phyloP scores from a whole-genome alignment of 805 yeast species.

The Candida stauntonica region DNA sequence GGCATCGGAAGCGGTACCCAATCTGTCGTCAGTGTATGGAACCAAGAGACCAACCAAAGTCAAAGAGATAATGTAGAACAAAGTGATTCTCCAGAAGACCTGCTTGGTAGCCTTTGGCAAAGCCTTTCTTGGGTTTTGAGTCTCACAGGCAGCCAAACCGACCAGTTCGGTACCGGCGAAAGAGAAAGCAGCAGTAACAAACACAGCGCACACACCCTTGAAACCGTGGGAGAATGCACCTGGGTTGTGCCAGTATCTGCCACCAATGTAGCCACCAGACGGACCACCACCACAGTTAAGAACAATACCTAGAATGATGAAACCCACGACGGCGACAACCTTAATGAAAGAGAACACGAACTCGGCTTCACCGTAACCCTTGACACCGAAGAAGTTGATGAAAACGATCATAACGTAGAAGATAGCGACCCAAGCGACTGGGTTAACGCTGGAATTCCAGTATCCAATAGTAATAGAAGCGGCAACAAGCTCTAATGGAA shows the following conservation, averaged over 20 bases:
- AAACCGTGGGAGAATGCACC: constrained; percentile 60
- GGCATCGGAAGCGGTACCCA: constrained; percentile 57
- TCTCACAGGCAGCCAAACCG: constrained; percentile 50
- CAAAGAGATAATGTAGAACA: constrained; percentile 54
- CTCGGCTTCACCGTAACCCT: constrained; percentile 51
- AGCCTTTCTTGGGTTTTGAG: constrained; percentile 49
- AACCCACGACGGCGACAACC: constrained; percentile 55
- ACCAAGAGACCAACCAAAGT: constrained; percentile 59
- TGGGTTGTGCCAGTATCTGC: constrained; percentile 42
- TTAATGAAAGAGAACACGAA: constrained; percentile 63
- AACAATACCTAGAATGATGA: constrained; percentile 49
- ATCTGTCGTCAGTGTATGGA: constrained; percentile 44
- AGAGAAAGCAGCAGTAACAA: constrained; percentile 60
- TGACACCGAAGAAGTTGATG: constrained; percentile 51
- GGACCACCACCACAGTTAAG: constrained; percentile 59
- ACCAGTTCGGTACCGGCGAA: constrained; percentile 66
- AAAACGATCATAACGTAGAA: constrained; percentile 42
- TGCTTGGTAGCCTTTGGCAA: constrained; percentile 54
- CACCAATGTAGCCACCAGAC: constrained; percentile 42
- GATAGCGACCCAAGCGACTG: constrained; percentile 45
- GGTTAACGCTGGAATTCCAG: constrained; percentile 42
- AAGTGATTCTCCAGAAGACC: constrained; percentile 50
- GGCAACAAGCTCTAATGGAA: constrained; percentile 49
- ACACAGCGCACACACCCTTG: constrained; percentile 49
- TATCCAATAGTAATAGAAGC: constrained; percentile 56